Conservation (phyloP, 2,329 filamentous ascomycete species). For the Diaporthe nobilis region DNA sequence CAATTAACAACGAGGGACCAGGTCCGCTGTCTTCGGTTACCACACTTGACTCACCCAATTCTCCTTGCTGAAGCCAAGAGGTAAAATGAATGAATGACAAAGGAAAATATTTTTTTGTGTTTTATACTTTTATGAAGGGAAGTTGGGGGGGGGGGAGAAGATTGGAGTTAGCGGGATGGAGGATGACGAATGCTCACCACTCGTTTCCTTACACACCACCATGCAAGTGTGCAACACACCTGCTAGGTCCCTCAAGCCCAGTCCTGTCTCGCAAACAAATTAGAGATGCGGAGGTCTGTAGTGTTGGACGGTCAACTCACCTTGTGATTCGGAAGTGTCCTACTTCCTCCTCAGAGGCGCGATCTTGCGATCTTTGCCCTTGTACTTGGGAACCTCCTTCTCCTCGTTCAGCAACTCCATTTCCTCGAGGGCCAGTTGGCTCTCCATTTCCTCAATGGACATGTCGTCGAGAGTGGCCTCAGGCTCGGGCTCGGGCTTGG, state of each 20-base stretch:
- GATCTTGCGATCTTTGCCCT: constrained; percentile 18
- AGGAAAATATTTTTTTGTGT: not conserved
- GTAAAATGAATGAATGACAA: not conserved
- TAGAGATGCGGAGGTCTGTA: not conserved
- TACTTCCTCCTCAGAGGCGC: constrained; percentile 23
- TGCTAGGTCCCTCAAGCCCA: not conserved
- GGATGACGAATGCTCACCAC: constrained; percentile 7
- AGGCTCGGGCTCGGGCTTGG: not conserved
- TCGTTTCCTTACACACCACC: not conserved
- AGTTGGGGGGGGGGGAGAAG: not conserved
- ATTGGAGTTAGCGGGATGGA: not conserved
- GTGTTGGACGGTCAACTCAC: not conserved
- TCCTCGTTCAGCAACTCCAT: not conserved
- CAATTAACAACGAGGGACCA: constrained; percentile 18
- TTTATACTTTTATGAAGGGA: not conserved
- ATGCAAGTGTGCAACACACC: not conserved
- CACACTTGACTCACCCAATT: constrained; percentile 24
- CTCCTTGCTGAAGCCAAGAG: constrained; percentile 10
- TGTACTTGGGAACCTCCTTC: not conserved
- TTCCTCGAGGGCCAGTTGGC: constrained; percentile 2
- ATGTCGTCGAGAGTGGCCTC: not conserved
- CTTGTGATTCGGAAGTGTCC: constrained; percentile 21
- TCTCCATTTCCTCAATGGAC: not conserved
- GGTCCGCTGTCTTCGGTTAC: not conserved
- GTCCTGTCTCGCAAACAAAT: not conserved